Evolutionary conservation across 202 grass and related monocot species (phyloP), one percentile per base, ranked within the genome.

Genomic region (Musa balbisiana): DNA sequence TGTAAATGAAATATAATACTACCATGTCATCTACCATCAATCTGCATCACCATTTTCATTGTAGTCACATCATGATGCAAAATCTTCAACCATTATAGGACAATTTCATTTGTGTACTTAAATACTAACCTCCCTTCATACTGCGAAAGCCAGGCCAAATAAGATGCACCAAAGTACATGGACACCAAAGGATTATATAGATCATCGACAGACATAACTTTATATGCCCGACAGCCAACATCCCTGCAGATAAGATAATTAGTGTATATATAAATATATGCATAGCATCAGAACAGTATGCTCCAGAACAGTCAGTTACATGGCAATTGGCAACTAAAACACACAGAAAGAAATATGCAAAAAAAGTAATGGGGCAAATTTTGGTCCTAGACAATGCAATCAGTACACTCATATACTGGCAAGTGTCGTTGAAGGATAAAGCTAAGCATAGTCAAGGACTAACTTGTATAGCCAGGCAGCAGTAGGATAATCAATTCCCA

Each of bases 151-250:
- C 88, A 98, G 69, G 74, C 81, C 79, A 91, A 83, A 72, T 98
- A 98, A 56, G 89, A 85, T 43, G 87, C 85, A 51, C 95, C 95
- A 23, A 92, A 98, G 73, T 98, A 98, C 91, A 98, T 98, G 24
- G 95, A 98, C 76, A 87, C 87, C 85, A 98, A 94, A 80, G 95
- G 95, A 87, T 94, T 98, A 83, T 94, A 98, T 19, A 98, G 76
- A 79, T 98, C 88, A 70, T 98, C 95, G 51, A 98, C 87, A 51
- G 89, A 93, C n/a, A 17, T 87, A 6, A 94, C 85, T 76, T 70
- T 82, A 74, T 98, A 94, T 11, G 75, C 87, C 72, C 81, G 94
- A 81, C 83, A 83, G 22, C 85, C 77, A 76, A 88, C 82, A 85
- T 94, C 94, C 76, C 94, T 98, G 78, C 77, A 78, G 12, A 76